Evolutionary conservation across 495 filamentous ascomycete genomes (phyloP).

Genomic region (Halenospora varia): DNA sequence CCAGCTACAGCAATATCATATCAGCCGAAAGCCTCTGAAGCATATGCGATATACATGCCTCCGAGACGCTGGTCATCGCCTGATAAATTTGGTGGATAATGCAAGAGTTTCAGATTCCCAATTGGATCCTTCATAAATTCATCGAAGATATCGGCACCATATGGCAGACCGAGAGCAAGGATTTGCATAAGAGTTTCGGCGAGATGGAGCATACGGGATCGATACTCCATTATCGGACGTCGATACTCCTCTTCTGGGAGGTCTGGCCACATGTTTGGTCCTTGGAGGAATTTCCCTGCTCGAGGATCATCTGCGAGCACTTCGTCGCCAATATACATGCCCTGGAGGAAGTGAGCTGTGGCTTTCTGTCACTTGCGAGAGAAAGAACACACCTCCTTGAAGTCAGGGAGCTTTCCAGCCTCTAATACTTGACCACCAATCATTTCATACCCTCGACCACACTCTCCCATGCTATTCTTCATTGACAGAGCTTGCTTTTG

Average conservation of each 20-base stretch:
- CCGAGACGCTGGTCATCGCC: slow-evolving; percentile 31
- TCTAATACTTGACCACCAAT: slow-evolving; percentile 47
- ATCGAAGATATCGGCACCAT: slow-evolving; percentile 35
- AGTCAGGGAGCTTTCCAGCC: slow-evolving; percentile 39
- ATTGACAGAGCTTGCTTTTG: slow-evolving; percentile 40
- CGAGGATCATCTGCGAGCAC: slow-evolving; percentile 38
- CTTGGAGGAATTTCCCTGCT: slow-evolving; percentile 33
- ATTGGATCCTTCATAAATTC: slow-evolving; percentile 36
- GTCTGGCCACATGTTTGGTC: slow-evolving; percentile 43
- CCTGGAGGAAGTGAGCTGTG: slow-evolving; percentile 13
- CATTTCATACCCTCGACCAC: slow-evolving; percentile 47
- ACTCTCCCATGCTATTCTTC: slow-evolving; percentile 31
- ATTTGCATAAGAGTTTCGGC: slow-evolving; percentile 28
- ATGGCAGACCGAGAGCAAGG: slow-evolving; percentile 36
- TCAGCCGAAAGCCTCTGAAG: background rate
- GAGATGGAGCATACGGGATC: slow-evolving; percentile 27
- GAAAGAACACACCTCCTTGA: slow-evolving; percentile 38
- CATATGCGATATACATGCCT: slow-evolving; percentile 1
- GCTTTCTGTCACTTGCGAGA: background rate
- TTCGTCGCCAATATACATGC: slow-evolving; percentile 45
- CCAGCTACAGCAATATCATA: slow-evolving; percentile 21
- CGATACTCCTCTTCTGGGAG: slow-evolving; percentile 11
- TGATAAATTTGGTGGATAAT: slow-evolving; percentile 41
- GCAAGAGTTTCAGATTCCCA: slow-evolving; percentile 35
- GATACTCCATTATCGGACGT: slow-evolving; percentile 25